Evolutionary conservation across 192 early-diverging fungal genomes (phyloP), one percentile per base, ranked within the genome.

Genomic region (Mortierella hygrophila): DNA sequence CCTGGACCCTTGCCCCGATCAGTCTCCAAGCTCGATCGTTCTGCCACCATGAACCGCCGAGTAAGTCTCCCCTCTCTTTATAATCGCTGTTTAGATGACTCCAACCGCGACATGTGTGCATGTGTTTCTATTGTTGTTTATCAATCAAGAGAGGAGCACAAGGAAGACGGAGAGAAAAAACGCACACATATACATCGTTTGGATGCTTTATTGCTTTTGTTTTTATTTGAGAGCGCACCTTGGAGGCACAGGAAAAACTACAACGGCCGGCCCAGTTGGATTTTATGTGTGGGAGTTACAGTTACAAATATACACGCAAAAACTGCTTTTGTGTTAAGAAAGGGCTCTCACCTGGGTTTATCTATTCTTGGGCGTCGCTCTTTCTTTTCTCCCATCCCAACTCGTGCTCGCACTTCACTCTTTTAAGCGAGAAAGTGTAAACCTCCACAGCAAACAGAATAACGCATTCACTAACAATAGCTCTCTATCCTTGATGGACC

Each of bases 381-480:
- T 42, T n/a, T 70, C 69, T 70, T 70, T 38, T 41, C 69, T 70
- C 69, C 40, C 69, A 41, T 70, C 69, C 40, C 69, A 35, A 21
- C 16, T 70, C 37, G 23, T 18, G 38, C 69, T 70, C 37, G 23
- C 40, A 38, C 69, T 70, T 42, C 18, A 69, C 16, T 29, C 5
- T 69, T 69, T 16, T 35, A 69, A 6, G 38, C 18, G 42, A 46
- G 44, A 47, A 52, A 20, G 70, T 71, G 65, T 35, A 35, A 16
- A 13, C 65, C 65, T 71, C 70, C 21, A 70, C 47, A 52, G 18
- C 49, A 52, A 52, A 52, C 47, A 52, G 5, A 52, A 52, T 52
- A 52, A 52, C 47, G 20, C 3, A 35, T 0, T 97, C 91, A 65
- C 90, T n/a, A 93, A 97, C 80, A 1, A 23, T n/a, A 4, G 23